Evolutionary conservation across 306 rosid species (phyloP), one percentile per base, ranked within the genome.

Genomic region (Dryas drummondii): DNA sequence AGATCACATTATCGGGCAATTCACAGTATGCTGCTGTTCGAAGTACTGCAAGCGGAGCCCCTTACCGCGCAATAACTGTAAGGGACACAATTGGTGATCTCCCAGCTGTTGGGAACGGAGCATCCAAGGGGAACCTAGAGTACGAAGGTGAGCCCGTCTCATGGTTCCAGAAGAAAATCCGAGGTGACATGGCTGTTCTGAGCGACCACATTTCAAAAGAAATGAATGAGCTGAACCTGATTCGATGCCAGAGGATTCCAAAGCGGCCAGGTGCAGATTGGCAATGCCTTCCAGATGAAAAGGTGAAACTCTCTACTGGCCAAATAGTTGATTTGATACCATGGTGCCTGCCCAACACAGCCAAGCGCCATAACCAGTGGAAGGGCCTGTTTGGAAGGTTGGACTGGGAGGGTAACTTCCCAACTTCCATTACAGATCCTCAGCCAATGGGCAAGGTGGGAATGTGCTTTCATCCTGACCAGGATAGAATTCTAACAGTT

Each of bases 381-480:
- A 94, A 94, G 83, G 99, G 99, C 32, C 82, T 94, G 70, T 94
- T 89, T 56, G 99, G 99, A 60, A 84, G 99, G 86, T 83, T 94
- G 84, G 99, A 92, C 61, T 90, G 99, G 99, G 92, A 90, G 70
- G 99, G 99, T 0, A 92, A 94, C 86, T 94, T 94, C 71, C 98
- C 98, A 26, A 94, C 99, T 81, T 94, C 99, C 68, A 84, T 92
- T 14, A 94, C 99, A 3, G 99, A 94, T 58, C 99, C 97, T 65
- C 99, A 94, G 50, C 99, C 97, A 46, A 94, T 94, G 99, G 99
- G 99, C 15, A 94, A 94, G 81, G 97, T 94, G 76, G 99, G 99
- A 70, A 90, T 94, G 99, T 94, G 99, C 85, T 94, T 94, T 79
- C 99, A 94, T 76, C 99, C 99, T 6, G 97, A 89, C 5, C 99